phyloP scores from a whole-genome alignment of 139 green algal genomes.

The Haematococcus lacustris region DNA sequence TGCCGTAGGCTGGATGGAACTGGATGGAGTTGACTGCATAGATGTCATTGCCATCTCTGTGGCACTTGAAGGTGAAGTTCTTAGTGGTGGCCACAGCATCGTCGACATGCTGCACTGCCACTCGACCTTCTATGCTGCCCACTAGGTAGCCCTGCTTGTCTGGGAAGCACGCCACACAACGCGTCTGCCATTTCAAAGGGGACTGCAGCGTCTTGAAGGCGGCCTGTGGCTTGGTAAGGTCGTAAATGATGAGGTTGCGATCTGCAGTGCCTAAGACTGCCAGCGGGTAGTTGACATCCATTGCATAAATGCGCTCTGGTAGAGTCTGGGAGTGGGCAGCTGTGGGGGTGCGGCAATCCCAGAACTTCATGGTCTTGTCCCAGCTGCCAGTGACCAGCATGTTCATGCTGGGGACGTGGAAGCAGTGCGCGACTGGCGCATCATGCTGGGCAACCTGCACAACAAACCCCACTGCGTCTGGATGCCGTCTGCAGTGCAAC shows the following conservation, averaged over 20 bases:
- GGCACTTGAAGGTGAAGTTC: conserved; percentile 79
- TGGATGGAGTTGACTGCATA: conserved; percentile 91
- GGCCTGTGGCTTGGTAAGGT: conserved; percentile 33
- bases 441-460: conserved; percentile 81
- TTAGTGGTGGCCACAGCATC: conserved; percentile 33
- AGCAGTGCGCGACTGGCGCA: conserved; percentile 58
- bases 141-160: conserved; percentile 89
- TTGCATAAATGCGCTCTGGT: conserved; percentile 77
- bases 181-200: conserved; percentile 95
- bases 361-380: conserved; percentile 54
- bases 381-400: conserved; percentile 72
- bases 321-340: conserved; percentile 57
- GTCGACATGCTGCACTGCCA: conserved; percentile 93
- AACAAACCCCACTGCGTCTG: too few species aligned
- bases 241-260: conserved; percentile 59
- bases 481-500: too few species aligned
- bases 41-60: conserved; percentile 83
- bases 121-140: conserved; percentile 82
- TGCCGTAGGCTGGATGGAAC: conserved; percentile 86
- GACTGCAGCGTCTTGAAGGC: conserved; percentile 76
- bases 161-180: conserved; percentile 77
- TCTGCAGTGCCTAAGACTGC: conserved; percentile 75
- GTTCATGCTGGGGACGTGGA: conserved; percentile 68
- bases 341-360: conserved; percentile 15
- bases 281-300: conserved; percentile 72